Evolutionary conservation across 2,329 filamentous ascomycete genomes (phyloP), one percentile per base, ranked within the genome.

Genomic region (Neonectria neomacrospora): DNA sequence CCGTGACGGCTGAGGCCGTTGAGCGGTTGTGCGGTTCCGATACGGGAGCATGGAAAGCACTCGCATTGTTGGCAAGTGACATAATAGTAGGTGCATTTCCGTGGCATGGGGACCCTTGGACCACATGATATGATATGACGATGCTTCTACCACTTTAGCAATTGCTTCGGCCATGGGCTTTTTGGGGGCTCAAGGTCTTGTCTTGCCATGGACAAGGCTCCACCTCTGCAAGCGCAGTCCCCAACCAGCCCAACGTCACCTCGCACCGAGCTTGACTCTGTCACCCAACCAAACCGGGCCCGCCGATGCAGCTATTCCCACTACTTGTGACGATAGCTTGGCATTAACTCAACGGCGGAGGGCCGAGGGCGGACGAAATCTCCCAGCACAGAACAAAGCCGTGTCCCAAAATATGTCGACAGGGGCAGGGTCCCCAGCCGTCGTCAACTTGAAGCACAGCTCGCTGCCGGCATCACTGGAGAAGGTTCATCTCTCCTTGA

Each of bases 121-220:
- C 30, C 28, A 51, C 51, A 73, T 72, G 69, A 73, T 71, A 70
- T 73, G 71, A 73, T 63, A 73, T 64, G 69, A 68, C 55, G 61
- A 69, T 66, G 58, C 54, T 56, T 54, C 54, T 26, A n/a, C n/a
- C n/a, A n/a, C n/a, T n/a, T n/a, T n/a, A n/a, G n/a, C n/a, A 26
- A 37, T 47, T 30, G 51, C 50, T 47, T 34, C 44, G 8, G 23
- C 54, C 58, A 66, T 59, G 61, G 55, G 54, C 42, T 50, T 60
- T 65, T 30, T 2, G 61, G 56, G 56, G 60, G 54, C 61, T 60
- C 59, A 63, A 63, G 58, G 60, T 67, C 58, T 58, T 42, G 51
- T 63, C 53, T 34, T 12, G 32, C 32, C 32, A 58, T 58, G 51
- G 57, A 44, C 57, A 50, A 53, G 48, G 56, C 62, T 57, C 55